Evolutionary conservation across 202 grass and related monocot genomes (phyloP).

Genomic region (Schoenoplectus tabernaemontani): DNA sequence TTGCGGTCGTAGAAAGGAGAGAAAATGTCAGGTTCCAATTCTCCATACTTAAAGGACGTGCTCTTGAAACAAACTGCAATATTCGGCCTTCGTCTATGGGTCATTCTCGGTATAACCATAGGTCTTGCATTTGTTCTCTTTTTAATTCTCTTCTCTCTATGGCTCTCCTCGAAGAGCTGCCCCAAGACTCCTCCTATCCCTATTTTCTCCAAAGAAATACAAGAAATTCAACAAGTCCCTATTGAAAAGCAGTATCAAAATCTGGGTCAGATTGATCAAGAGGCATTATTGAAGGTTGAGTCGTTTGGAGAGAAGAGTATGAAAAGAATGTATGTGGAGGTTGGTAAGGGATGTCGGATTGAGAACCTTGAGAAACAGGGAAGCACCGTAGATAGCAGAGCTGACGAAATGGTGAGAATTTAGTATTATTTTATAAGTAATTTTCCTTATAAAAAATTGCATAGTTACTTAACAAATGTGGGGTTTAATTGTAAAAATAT

Average conservation of each 20-base stretch:
- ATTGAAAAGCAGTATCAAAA: constrained; percentile 18
- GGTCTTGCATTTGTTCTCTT: constrained; percentile 63
- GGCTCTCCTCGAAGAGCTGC: constrained; percentile 37
- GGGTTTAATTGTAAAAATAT: neutral
- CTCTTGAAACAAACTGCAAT: constrained; percentile 50
- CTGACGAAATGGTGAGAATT: neutral
- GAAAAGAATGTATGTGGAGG: constrained; percentile 30
- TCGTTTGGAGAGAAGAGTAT: constrained; percentile 5
- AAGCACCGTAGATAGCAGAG: constrained; percentile 21
- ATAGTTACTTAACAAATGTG: neutral
- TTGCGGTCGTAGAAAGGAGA: neutral
- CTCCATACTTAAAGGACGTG: constrained; percentile 46
- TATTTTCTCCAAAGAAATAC: constrained; percentile 71
- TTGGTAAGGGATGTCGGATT: constrained; percentile 30
- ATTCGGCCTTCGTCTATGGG: constrained; percentile 69
- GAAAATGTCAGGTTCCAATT: constrained; percentile 8
- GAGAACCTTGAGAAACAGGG: constrained; percentile 33
- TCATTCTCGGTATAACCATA: constrained; percentile 51
- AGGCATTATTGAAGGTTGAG: neutral
- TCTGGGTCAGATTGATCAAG: neutral
- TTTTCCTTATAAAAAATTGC: neutral
- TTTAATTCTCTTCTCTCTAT: constrained; percentile 48
- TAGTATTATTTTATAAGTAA: neutral
- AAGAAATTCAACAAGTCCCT: constrained; percentile 56
- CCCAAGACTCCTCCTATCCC: constrained; percentile 32